Conservation (phyloP, 169 alveolate genomes). For the Plasmodium adleri region DNA sequence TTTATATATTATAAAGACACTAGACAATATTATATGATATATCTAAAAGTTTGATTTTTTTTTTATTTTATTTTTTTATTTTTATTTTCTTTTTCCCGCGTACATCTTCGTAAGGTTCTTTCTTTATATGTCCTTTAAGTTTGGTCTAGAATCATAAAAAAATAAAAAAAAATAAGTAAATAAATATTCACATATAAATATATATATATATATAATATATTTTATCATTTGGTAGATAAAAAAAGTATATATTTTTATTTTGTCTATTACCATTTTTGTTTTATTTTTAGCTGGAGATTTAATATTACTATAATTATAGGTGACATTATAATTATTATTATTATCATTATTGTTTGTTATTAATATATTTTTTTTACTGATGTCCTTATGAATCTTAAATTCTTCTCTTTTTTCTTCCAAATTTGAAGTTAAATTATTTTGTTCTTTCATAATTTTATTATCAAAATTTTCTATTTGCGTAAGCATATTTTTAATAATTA, state of each 20-base stretch:
- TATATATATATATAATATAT: neutral
- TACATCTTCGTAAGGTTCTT: conserved; percentile 34
- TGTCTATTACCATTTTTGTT: neutral
- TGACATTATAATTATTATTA: neutral
- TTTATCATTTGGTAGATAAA: too few species aligned
- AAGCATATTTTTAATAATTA: conserved; percentile 29
- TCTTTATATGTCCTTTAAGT: conserved; percentile 9
- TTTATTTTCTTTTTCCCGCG: neutral
- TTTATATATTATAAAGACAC: too few species aligned
- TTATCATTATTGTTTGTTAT: neutral
- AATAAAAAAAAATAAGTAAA: neutral
- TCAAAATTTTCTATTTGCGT: conserved; percentile 52
- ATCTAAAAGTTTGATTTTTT: neutral
- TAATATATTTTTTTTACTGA: neutral
- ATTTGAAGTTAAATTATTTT: conserved; percentile 2
- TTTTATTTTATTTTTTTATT: neutral
- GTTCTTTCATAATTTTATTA: conserved; percentile 39
- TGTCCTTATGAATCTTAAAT: neutral
- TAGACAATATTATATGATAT: too few species aligned
- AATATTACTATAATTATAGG: too few species aligned
- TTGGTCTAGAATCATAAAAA: conserved; percentile 24
- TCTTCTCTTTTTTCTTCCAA: conserved; percentile 1
- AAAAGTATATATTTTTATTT: neutral
- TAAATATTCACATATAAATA: conserved; percentile 1
- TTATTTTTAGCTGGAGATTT: neutral